A percentile compares a stretch with the other conserved stretches of the same genome.
Evolutionary conservation across 2,329 filamentous ascomycete species (phyloP).

Genomic region (Xylaria sp.): DNA sequence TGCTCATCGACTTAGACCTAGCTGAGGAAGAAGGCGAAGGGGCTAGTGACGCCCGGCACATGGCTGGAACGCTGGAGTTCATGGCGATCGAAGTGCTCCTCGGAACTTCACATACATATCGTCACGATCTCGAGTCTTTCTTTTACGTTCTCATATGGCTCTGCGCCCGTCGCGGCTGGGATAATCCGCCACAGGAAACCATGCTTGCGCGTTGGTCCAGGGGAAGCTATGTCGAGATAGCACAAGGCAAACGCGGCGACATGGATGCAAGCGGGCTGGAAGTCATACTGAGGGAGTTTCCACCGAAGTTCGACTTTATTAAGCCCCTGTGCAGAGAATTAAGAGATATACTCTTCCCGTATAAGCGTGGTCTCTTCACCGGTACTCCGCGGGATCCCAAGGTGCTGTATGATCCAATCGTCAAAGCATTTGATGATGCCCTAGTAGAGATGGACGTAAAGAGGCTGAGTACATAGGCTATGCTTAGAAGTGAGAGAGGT

Average conservation of each 20-base stretch:
- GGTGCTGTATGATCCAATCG: conserved; percentile 7
- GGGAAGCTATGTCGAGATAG: neutral
- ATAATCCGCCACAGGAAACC: neutral
- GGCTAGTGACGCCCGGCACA: conserved; percentile 6
- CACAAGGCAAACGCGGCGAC: neutral
- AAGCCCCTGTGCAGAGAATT: conserved; percentile 5
- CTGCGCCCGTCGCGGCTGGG: neutral
- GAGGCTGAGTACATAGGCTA: too few species aligned
- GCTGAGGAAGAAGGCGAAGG: conserved; percentile 17
- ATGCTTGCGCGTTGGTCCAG: conserved; percentile 1
- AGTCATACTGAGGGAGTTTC: conserved; percentile 8
- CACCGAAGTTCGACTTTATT: neutral
- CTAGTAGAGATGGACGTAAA: neutral
- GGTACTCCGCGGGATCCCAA: neutral
- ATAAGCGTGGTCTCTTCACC: neutral
- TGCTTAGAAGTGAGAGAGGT: too few species aligned
- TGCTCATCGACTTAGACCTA: conserved; percentile 36
- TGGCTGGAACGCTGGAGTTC: conserved; percentile 31
- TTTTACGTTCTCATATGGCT: conserved; percentile 34
- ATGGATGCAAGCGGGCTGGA: neutral
- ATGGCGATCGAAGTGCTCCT: conserved; percentile 31
- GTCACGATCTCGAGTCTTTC: conserved; percentile 36
- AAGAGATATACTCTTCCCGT: conserved; percentile 6
- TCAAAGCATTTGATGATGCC: conserved; percentile 12
- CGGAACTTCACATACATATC: conserved; percentile 26